Conservation (phyloP, 2,329 filamentous ascomycete genomes). For the Cladosporium cucumerinum region DNA sequence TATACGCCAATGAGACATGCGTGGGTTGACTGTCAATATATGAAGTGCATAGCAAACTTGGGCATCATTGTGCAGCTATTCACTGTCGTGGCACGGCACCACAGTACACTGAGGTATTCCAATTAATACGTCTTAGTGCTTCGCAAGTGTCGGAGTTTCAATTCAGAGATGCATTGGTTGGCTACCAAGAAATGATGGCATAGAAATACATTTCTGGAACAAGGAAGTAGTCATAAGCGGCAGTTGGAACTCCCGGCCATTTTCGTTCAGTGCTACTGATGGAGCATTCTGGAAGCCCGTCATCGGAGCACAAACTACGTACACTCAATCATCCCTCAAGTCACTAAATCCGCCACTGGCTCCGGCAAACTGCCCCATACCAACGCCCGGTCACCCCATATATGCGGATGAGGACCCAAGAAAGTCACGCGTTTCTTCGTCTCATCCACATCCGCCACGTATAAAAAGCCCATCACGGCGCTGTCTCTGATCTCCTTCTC, state of each 20-base stretch:
- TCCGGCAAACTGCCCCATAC: constrained; percentile 87
- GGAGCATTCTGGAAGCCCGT: not conserved
- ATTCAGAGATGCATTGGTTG: not conserved
- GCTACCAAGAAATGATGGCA: not conserved
- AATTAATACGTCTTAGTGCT: not conserved
- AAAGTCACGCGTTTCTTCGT: constrained; percentile 76
- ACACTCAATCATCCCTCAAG: constrained; percentile 33
- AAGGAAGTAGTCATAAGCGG: not conserved
- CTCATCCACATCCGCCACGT: constrained; percentile 87
- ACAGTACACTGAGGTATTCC: not conserved
- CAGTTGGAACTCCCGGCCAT: not conserved
- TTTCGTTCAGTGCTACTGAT: not conserved
- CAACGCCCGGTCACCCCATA: constrained; percentile 74
- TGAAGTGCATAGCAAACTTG: not conserved
- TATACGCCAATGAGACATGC: not conserved
- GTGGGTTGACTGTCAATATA: not conserved
- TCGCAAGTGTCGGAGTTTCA: not conserved
- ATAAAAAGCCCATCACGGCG: constrained; percentile 87
- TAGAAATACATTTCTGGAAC: not conserved
- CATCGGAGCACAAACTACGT: not conserved
- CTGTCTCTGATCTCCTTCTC: constrained; percentile 69
- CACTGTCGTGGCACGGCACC: not conserved
- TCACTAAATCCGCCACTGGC: constrained; percentile 72
- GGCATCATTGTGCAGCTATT: not conserved
- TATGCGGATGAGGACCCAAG: constrained; percentile 77